Evolutionary conservation across 1,284 basidiomycete species (phyloP), one percentile per base, ranked within the genome.

Genomic region (Austroboletus novae-zelandiae): DNA sequence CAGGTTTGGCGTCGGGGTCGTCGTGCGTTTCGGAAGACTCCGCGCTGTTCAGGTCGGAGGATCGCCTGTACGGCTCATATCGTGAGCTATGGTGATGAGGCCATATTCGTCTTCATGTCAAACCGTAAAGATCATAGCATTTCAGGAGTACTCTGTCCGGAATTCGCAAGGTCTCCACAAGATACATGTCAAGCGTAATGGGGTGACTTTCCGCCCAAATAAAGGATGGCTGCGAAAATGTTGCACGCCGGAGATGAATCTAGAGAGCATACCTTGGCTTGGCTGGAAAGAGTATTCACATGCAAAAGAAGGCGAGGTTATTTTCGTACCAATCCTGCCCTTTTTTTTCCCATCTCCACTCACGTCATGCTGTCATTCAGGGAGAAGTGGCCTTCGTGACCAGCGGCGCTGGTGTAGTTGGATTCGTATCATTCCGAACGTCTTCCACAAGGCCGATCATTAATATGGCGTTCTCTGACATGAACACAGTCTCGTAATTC

Each of bases 401-500:
- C 1, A 62, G 55, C 9, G 58, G 61, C 0, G 61, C 56, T 9
- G 61, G 61, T 29, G 47, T 52, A 4, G 52, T 60, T 6, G 60
- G 61, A 50, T 60, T 58, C 45, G 9, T 9, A 5, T 34, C 25
- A 15, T 14, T 9, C 27, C 8, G n/a, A n/a, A 15, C n/a, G 15
- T 8, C 35, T 36, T 36, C 35, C 35, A n/a, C 11, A 36, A 15
- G 13, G 35, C 13, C n/a, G 13, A 36, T 36, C n/a, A 36, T n/a
- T 36, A 36, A 36, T 36, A 36, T 14, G 4, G 14, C 14, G n/a
- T 15, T 36, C 15, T 37, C 42, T 25, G 8, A 3, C n/a, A 10
- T 15, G 11, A n/a, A 36, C 3, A 25, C 25, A 66, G 64, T 25
- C 9, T 66, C n/a, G 66, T 59, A 25, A 61, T 58, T 17, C 62